These are phyloP conservation scores for Pseudocercospora pini-densiflorae DNA, from an alignment of 2,329 filamentous ascomycete species.

Conservation along the genomic window DNA sequence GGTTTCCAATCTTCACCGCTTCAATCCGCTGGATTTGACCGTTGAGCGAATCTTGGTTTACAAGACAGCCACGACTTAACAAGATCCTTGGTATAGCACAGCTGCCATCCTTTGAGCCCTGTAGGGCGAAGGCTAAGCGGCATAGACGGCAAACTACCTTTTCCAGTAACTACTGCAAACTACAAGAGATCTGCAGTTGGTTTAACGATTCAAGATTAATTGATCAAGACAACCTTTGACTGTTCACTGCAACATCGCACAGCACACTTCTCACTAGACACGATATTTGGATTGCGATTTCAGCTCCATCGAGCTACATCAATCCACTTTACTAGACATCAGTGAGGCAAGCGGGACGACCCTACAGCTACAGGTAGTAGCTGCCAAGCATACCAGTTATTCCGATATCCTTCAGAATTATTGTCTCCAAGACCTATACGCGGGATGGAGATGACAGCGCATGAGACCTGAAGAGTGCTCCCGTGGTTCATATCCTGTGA, in stretches of 20 bases:
- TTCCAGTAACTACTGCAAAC: neutral
- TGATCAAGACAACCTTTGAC: neutral
- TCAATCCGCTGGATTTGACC: neutral
- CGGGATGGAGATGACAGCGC: neutral
- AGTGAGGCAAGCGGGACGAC: neutral
- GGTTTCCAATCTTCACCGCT: slow-evolving; percentile 1
- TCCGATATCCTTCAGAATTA: neutral
- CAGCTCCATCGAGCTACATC: neutral
- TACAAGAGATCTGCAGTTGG: neutral
- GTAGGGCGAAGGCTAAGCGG: slow-evolving; percentile 1
- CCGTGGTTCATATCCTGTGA: neutral
- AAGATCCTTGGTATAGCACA: neutral
- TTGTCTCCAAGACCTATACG: neutral
- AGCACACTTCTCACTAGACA: neutral
- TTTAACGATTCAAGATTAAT: neutral
- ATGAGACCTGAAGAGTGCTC: neutral
- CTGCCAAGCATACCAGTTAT: neutral
- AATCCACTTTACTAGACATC: neutral
- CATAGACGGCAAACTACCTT: neutral
- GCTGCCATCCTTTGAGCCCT: slow-evolving; percentile 1
- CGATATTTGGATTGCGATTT: neutral
- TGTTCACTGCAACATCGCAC: neutral
- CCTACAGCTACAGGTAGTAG: neutral
- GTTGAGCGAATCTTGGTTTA: neutral
- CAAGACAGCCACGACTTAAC: neutral